These are phyloP conservation scores for Sapria himalayana DNA, from an alignment of 345 rosid genomes.

Conservation along the genomic window DNA sequence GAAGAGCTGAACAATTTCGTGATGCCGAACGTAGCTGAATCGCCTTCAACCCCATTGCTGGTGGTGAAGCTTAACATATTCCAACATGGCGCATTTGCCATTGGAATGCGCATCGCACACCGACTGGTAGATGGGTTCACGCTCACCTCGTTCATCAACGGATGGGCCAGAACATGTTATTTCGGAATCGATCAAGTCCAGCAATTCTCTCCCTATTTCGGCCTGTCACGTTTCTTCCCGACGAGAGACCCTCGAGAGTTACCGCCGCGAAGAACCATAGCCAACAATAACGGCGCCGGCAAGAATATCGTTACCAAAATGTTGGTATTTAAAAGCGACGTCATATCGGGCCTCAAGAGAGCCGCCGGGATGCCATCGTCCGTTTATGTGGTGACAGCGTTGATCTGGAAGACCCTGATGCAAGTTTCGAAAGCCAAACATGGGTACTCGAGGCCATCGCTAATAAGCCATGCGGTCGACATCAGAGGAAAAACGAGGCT, in stretches of 20 bases:
- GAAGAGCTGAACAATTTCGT: constrained; percentile 6
- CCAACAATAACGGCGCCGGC: background rate
- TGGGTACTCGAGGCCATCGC: constrained; percentile 5
- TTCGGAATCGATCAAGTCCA: constrained; percentile 1
- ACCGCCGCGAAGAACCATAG: background rate
- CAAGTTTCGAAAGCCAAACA: background rate
- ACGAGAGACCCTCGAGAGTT: background rate
- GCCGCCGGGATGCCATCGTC: constrained; percentile 8
- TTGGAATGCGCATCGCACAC: constrained; percentile 7
- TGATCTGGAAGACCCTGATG: constrained; percentile 12
- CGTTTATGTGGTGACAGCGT: constrained; percentile 6
- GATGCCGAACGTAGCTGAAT: constrained; percentile 1
- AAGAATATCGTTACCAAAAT: constrained; percentile 6
- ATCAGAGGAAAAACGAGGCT: constrained; percentile 6
- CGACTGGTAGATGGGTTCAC: constrained; percentile 11
- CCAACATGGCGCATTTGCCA: constrained; percentile 11
- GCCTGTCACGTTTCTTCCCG: constrained; percentile 6
- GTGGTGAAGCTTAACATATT: constrained; percentile 10
- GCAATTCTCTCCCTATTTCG: constrained; percentile 7
- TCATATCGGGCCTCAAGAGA: constrained; percentile 6
- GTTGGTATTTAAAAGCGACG: constrained; percentile 6
- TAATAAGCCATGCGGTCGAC: constrained; percentile 5
- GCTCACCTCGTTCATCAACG: constrained; percentile 3
- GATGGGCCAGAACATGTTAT: constrained; percentile 11
- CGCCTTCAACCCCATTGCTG: constrained; percentile 1